Evolutionary conservation across 2,329 filamentous ascomycete genomes (phyloP).

Genomic region (Diaporthe citrichinensis): DNA sequence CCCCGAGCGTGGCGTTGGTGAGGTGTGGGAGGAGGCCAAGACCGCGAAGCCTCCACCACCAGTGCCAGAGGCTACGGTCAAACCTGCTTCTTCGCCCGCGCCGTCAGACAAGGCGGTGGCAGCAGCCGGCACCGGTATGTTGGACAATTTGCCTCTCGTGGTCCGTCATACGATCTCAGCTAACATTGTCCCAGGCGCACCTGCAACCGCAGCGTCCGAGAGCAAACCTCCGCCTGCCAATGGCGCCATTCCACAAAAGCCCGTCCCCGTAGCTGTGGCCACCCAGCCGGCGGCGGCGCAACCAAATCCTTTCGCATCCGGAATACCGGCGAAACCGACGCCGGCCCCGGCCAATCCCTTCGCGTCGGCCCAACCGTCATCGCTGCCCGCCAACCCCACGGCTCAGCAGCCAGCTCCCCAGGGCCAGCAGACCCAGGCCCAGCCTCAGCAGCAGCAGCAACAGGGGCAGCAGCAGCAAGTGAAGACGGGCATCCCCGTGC

Average conservation of each 20-base stretch:
- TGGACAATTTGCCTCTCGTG: background rate
- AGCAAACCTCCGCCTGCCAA: slow-evolving; percentile 38
- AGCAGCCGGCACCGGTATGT: slow-evolving; percentile 36
- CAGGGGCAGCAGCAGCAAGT: slow-evolving; percentile 42
- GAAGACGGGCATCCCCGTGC: slow-evolving; percentile 46
- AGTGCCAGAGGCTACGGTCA: slow-evolving; percentile 43
- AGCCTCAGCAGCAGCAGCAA: slow-evolving; percentile 41
- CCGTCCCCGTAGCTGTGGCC: slow-evolving; percentile 40
- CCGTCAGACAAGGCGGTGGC: slow-evolving; percentile 34
- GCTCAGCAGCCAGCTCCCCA: slow-evolving; percentile 26
- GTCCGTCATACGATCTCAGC: background rate
- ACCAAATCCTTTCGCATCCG: slow-evolving; percentile 41
- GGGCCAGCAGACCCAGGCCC: slow-evolving; percentile 35
- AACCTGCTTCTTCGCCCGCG: slow-evolving; percentile 30
- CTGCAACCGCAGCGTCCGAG: slow-evolving; percentile 2
- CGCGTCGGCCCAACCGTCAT: slow-evolving; percentile 42
- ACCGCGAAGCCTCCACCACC: slow-evolving; percentile 65
- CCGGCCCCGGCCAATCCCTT: slow-evolving; percentile 27
- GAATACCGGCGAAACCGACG: slow-evolving; percentile 13
- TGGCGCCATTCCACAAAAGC: slow-evolving; percentile 34
- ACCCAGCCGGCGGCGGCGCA: slow-evolving; percentile 28
- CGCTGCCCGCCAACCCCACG: slow-evolving; percentile 10
- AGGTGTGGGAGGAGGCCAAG: slow-evolving; percentile 90
- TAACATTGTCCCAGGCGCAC: slow-evolving; percentile 23
- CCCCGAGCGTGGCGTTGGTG: slow-evolving; percentile 83